Evolutionary conservation across 805 yeast species (phyloP).

Genomic region (Ogataea trehalophila): DNA sequence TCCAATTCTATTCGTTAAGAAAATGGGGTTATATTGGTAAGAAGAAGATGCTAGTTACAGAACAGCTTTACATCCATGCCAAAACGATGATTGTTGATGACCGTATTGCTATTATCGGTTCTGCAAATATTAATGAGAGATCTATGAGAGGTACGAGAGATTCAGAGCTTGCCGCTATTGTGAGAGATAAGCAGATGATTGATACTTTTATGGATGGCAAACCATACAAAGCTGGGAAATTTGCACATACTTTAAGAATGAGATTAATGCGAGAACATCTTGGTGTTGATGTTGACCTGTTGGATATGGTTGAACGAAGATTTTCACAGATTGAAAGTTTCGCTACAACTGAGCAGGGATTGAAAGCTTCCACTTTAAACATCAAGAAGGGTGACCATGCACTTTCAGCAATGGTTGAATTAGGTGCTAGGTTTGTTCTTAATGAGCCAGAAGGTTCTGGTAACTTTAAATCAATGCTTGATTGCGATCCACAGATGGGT

Average conservation of each 20-base stretch:
- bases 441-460: slow-evolving; percentile 31
- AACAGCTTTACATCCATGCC: slow-evolving; percentile 91
- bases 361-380: slow-evolving; percentile 38
- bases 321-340: slow-evolving; percentile 45
- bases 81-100: slow-evolving; percentile 91
- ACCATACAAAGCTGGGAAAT: slow-evolving; percentile 76
- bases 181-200: slow-evolving; percentile 76
- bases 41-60: slow-evolving; percentile 68
- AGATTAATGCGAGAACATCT: slow-evolving; percentile 95
- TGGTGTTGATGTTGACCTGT: slow-evolving; percentile 85
- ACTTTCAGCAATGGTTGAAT: slow-evolving; percentile 67
- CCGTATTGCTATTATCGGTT: slow-evolving; percentile 88
- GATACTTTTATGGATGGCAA: slow-evolving; percentile 74
- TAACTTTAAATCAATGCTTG: slow-evolving; percentile 19
- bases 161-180: slow-evolving; percentile 87
- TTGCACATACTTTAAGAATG: slow-evolving; percentile 84
- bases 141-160: slow-evolving; percentile 94
- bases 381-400: slow-evolving; percentile 24
- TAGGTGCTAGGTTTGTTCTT: slow-evolving; percentile 67
- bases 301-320: slow-evolving; percentile 76
- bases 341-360: slow-evolving; percentile 39
- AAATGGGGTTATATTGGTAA: slow-evolving; percentile 95
- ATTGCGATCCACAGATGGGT: slow-evolving; percentile 16
- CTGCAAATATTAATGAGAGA: slow-evolving; percentile 95
- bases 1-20: slow-evolving; percentile 85